A percentile compares a stretch with the other conserved stretches of the same genome.
Evolutionary conservation across 2,329 filamentous ascomycete genomes (phyloP).

Genomic region (Cordyceps militaris): DNA sequence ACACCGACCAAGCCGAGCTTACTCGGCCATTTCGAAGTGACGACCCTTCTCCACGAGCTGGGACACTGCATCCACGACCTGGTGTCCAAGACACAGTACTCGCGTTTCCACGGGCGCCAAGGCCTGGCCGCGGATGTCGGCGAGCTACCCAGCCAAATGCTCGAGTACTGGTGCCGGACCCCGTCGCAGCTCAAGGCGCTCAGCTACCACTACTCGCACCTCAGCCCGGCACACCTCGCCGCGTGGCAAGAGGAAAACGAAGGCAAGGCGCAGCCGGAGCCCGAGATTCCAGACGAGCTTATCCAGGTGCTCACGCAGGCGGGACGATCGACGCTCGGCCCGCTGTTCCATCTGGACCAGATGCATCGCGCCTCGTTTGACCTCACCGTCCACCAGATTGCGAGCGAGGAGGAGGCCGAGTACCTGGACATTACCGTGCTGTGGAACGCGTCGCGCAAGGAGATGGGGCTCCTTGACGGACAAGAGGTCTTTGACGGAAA

Average conservation of each 20-base stretch:
- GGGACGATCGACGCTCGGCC: neutral
- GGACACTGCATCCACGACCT: conserved; percentile 49
- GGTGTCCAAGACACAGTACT: conserved; percentile 41
- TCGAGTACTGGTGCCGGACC: conserved; percentile 2
- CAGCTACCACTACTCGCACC: neutral
- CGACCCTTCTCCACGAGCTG: conserved; percentile 38
- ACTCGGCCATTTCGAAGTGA: conserved; percentile 41
- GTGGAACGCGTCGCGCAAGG: neutral
- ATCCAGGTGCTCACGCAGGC: neutral
- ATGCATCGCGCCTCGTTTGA: neutral
- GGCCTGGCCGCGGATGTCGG: conserved; percentile 9
- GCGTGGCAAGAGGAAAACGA: neutral
- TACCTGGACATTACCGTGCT: neutral
- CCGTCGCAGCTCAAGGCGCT: neutral
- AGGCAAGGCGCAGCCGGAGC: neutral
- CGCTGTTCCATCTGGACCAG: neutral
- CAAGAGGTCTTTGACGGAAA: neutral
- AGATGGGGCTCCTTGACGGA: neutral
- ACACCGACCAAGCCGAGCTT: conserved; percentile 42
- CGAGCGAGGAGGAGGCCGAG: neutral
- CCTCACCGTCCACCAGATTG: neutral
- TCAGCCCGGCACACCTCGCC: neutral
- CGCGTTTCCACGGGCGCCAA: conserved; percentile 24
- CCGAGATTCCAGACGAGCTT: neutral
- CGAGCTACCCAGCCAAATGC: conserved; percentile 13